Base-by-base conservation (phyloP, 768 basidiomycete species). In the Amylocystis lapponica region DNA sequence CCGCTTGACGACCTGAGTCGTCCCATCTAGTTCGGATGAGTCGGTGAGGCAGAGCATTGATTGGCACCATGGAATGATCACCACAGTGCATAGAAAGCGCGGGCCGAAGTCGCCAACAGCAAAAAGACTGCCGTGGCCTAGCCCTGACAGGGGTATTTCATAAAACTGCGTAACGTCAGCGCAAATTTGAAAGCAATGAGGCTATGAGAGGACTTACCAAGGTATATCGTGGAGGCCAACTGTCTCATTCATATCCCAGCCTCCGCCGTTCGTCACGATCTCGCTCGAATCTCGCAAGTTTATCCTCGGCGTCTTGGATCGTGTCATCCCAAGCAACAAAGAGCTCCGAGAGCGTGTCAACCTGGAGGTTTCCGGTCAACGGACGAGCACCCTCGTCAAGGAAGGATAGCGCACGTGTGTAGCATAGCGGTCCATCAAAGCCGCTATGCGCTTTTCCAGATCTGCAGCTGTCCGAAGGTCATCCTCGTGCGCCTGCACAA, bases 311-410 rank as follows among this genome's bases (percentile, higher is more conserved):
- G 34, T 76, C 78, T n/a, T 72, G 69, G 9, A 90, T 61, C 1
- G 80, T 72, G 45, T 90, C 86, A 50, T 91, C 86, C 88, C 89
- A 92, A 12, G 76, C 76, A 6, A 92, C 83, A 47, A 92, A 91
- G 17, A 91, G 66, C 50, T 90, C 87, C 11, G 89, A 91, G 1
- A 91, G 69, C 2, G 79, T 76, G 54, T 89, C 88, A 8, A 88
- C 80, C 88, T 90, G 43, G 30, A 19, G 20, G 45, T 14, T 23
- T 39, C 12, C 31, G 4, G 34, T 46, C 10, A 30, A 30, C n/a
- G n/a, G 13, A 17, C 43, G 10, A 32, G 26, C 8, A 16, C 11
- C 23, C 4, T 27, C 33, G n/a, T n/a, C 29, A 36, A 7, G 16
- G 29, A 33, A 36, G 2, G 7, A 20, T 36, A 11, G 62, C 78